Base-by-base conservation (phyloP, 768 basidiomycete genomes). In the Leucocoprinus sp. region DNA sequence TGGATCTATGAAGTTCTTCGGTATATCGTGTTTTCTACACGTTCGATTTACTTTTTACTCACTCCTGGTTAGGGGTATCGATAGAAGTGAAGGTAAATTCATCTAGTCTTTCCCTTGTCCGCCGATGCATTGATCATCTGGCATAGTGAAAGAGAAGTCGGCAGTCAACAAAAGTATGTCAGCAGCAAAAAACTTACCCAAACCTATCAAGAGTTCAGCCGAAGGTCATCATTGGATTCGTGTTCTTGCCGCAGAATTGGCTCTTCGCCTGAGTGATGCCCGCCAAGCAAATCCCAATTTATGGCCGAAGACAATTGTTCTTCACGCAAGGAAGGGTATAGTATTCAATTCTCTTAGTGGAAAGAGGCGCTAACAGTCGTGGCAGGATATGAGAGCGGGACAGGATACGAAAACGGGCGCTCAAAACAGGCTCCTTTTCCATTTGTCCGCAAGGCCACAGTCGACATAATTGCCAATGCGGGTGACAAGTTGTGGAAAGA, bases 1-100 rank as follows among this genome's bases (percentile, higher is more conserved):
- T 98, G 96, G 96, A 76, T 98, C 8, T 95, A 87, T 57, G 89
- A 98, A 54, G 72, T 95, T 18, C 64, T 97, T 7, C 74, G 96
- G 91, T 88, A 54, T 47, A 75, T 57, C 22, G 28, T 28, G 1
- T 49, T 24, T 9, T 24, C 24, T 31, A 11, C 39, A 17, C 17
- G 27, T 17, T 22, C 45, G 37, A 31, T 49, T 40, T 26, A 28
- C 27, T 40, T 23, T 24, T 43, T 44, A 15, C 5, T 28, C 45
- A 45, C n/a, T n/a, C 11, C 18, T 24, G 50, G 37, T 6, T 58
- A 87, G 85, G 52, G 90, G 93, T 8, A 82, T 97, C 51, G 93
- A 97, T 57, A 76, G 85, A 53, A 73, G 73, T 4, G 93, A 96
- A 80, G 90, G 92, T 87, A n/a, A n/a, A 41, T 27, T 56, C 37